phyloP scores from a whole-genome alignment of 2,329 filamentous ascomycete species.

The Xylaria sp. region DNA sequence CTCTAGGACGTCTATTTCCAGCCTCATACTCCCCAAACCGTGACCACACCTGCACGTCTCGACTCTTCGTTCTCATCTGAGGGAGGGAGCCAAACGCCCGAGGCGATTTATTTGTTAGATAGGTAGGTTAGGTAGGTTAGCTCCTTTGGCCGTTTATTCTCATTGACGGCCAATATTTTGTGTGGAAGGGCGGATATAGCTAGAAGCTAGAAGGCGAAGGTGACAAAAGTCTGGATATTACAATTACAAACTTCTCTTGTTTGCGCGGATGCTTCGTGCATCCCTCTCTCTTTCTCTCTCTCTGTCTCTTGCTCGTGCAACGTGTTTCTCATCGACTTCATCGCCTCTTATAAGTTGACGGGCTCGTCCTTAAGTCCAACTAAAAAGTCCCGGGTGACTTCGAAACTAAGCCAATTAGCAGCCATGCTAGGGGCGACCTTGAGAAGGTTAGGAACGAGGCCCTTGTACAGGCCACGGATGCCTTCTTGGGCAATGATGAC shows the following conservation, averaged over 20 bases:
- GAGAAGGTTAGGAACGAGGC: constrained; percentile 87
- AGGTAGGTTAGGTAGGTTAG: no score
- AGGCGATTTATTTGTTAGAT: no score
- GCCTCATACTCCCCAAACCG: not conserved
- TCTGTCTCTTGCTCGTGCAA: not conserved
- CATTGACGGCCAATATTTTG: no score
- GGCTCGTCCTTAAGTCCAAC: constrained; percentile 52
- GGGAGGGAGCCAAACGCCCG: no score
- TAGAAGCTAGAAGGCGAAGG: not conserved
- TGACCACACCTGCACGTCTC: not conserved
- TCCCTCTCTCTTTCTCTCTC: not conserved
- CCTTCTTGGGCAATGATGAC: constrained; percentile 83
- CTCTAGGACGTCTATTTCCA: constrained; percentile 1
- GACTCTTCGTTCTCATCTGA: not conserved
- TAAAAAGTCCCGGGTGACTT: constrained; percentile 84
- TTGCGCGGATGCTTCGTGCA: not conserved
- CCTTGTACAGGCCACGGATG: constrained; percentile 83
- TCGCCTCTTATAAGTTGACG: constrained; percentile 21
- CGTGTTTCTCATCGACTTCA: not conserved
- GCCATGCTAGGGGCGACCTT: constrained; percentile 99
- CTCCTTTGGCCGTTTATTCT: no score
- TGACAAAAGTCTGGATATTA: constrained; percentile 1
- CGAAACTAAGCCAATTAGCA: constrained; percentile 95
- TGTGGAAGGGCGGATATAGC: not conserved
- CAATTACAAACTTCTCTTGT: not conserved